These are phyloP conservation scores for Aspergillus conjunctus DNA, from an alignment of 495 filamentous ascomycete genomes.

Conservation along the genomic window DNA sequence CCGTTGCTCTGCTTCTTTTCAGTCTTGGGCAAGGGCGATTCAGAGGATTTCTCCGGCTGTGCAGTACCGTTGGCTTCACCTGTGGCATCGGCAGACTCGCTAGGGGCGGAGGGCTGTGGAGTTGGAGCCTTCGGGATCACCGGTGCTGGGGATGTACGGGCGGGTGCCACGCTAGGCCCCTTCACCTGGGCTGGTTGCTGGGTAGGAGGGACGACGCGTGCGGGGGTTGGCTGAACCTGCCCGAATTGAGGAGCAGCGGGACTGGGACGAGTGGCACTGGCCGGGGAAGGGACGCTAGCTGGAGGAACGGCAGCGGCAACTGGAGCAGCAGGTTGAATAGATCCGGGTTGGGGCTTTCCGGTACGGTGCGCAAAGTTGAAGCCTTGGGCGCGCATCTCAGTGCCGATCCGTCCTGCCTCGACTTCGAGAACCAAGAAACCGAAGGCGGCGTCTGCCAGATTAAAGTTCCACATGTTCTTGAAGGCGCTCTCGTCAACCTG, in stretches of 20 bases:
- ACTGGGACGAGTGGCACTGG: conserved; percentile 22
- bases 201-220: conserved; percentile 33
- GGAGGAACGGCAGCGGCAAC: conserved; percentile 46
- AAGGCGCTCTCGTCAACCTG: conserved; percentile 98
- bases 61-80: conserved; percentile 42
- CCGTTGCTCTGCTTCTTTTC: conserved; percentile 67
- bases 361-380: conserved; percentile 98
- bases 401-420: conserved; percentile 91
- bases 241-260: conserved; percentile 45
- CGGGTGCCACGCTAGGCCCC: conserved; percentile 35
- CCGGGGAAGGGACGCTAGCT: conserved; percentile 32
- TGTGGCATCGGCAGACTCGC: conserved; percentile 35
- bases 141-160: conserved; percentile 51
- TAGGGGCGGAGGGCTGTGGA: conserved; percentile 44
- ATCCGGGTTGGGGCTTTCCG: conserved; percentile 49
- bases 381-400: conserved; percentile 96
- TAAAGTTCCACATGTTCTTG: conserved; percentile 99
- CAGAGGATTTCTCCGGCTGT: conserved; percentile 40
- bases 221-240: conserved; percentile 38
- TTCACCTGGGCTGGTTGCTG: conserved; percentile 43
- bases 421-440: conserved; percentile 94
- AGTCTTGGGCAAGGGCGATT: conserved; percentile 41
- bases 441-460: conserved; percentile 95
- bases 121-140: conserved; percentile 58
- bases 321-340: conserved; percentile 36